A percentile compares a stretch with the other conserved stretches of the same genome.
These are phyloP conservation scores for Lipomyces spencermartinsiae DNA, from an alignment of 805 yeast genomes.

Conservation along the genomic window DNA sequence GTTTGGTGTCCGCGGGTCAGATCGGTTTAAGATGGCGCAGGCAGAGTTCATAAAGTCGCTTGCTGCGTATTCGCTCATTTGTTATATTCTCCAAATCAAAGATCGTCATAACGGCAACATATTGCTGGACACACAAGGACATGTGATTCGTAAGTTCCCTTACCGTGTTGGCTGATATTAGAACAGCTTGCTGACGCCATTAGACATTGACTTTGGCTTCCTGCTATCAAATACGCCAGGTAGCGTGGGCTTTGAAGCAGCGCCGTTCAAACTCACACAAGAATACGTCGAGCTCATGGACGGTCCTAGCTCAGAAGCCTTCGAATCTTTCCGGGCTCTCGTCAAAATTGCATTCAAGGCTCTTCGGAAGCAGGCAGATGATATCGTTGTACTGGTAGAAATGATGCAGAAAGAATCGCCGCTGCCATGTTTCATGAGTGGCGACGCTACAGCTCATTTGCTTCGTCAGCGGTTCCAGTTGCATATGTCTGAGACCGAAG, in stretches of 20 bases:
- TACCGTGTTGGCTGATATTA: background rate
- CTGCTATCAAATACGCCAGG: slow-evolving; percentile 94
- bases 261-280: slow-evolving; percentile 89
- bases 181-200: background rate
- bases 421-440: slow-evolving; percentile 90
- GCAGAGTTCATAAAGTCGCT: slow-evolving; percentile 83
- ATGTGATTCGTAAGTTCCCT: slow-evolving; percentile 60
- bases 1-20: slow-evolving; percentile 65
- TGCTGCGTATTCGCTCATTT: slow-evolving; percentile 92
- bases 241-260: slow-evolving; percentile 95
- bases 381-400: slow-evolving; percentile 81
- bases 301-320: slow-evolving; percentile 70
- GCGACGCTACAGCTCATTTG: slow-evolving; percentile 79
- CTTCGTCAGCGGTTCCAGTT: slow-evolving; percentile 82
- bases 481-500: slow-evolving; percentile 72
- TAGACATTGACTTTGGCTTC: slow-evolving; percentile 93
- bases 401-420: slow-evolving; percentile 91
- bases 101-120: slow-evolving; percentile 99
- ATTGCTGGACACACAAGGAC: slow-evolving; percentile 95
- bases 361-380: slow-evolving; percentile 74
- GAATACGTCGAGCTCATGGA: slow-evolving; percentile 91
- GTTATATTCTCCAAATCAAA: slow-evolving; percentile 89
- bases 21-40: slow-evolving; percentile 74
- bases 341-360: slow-evolving; percentile 77
- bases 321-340: slow-evolving; percentile 62